phyloP scores from a whole-genome alignment of 208 protist genomes.

The Leptomonas seymouri region DNA sequence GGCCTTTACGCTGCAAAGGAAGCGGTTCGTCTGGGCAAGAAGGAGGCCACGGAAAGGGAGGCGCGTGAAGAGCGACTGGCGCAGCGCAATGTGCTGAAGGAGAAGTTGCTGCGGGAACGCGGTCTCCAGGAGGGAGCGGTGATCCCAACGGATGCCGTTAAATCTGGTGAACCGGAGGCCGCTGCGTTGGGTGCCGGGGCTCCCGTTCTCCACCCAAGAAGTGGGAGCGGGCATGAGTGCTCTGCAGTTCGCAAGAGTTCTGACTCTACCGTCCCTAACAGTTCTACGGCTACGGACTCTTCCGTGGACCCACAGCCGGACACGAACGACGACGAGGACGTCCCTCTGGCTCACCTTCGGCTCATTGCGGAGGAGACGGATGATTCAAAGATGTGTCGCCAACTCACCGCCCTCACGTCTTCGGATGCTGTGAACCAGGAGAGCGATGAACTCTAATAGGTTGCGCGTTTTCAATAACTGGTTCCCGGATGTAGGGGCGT shows the following conservation, averaged over 20 bases:
- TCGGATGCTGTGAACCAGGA: neutral
- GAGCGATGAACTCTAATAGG: neutral
- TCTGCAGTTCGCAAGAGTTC: constrained; percentile 1
- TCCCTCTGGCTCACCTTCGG: constrained; percentile 18
- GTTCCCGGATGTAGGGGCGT: too few relatives aligned
- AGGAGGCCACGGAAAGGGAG: constrained; percentile 10
- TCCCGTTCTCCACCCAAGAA: neutral
- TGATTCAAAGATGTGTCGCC: constrained; percentile 1
- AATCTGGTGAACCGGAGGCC: too few relatives aligned
- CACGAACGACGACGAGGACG: neutral
- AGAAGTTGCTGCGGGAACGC: constrained; percentile 14
- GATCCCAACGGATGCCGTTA: too few relatives aligned
- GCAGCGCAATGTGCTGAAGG: constrained; percentile 16
- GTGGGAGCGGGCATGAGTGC: neutral
- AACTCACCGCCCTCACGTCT: constrained; percentile 3
- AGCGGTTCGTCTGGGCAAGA: constrained; percentile 16
- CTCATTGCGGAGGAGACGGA: constrained; percentile 17
- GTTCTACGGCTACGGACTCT: neutral
- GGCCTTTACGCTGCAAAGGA: constrained; percentile 38
- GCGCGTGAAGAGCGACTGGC: constrained; percentile 14
- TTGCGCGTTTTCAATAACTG: neutral
- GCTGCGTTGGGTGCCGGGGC: neutral
- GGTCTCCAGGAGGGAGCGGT: neutral
- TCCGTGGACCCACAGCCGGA: neutral
- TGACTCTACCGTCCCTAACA: constrained; percentile 19